Conservation (phyloP, 768 basidiomycete species). For the Cystobasidium onofrii region DNA sequence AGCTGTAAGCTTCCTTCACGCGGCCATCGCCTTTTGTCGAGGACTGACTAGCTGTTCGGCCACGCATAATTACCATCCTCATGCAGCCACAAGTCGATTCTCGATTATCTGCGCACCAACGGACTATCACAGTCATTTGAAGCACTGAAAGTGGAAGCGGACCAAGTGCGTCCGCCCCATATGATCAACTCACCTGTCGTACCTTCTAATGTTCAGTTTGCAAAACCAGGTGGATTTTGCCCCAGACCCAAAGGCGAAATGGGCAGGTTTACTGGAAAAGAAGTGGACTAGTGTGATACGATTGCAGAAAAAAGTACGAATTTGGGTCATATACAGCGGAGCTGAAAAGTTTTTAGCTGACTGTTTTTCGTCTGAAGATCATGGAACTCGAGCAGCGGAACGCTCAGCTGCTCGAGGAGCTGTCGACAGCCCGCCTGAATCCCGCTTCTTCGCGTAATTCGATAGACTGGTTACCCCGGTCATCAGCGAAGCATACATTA, state of each 20-base stretch:
- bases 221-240: slow-evolving; percentile 56
- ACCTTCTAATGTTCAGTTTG: background rate
- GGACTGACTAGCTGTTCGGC: background rate
- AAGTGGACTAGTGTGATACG: slow-evolving; percentile 97
- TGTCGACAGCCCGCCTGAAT: slow-evolving; percentile 51
- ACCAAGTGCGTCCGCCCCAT: slow-evolving; percentile 9
- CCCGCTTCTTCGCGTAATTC: slow-evolving; percentile 50
- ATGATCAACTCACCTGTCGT: background rate
- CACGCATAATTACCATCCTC: background rate
- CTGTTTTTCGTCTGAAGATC: slow-evolving; percentile 53
- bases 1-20: slow-evolving; percentile 17
- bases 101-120: slow-evolving; percentile 46
- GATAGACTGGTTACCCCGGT: slow-evolving; percentile 78
- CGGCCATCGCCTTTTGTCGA: background rate
- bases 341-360: background rate
- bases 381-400: slow-evolving; percentile 84
- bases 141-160: slow-evolving; percentile 40
- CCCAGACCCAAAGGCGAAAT: slow-evolving; percentile 78
- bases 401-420: slow-evolving; percentile 69
- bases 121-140: slow-evolving; percentile 40
- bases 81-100: slow-evolving; percentile 45
- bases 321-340: background rate
- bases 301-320: slow-evolving; percentile 77
- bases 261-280: slow-evolving; percentile 82
- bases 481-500: slow-evolving; percentile 67